Conservation (phyloP, 441 rosid genomes). For the Omphalea diandra region DNA sequence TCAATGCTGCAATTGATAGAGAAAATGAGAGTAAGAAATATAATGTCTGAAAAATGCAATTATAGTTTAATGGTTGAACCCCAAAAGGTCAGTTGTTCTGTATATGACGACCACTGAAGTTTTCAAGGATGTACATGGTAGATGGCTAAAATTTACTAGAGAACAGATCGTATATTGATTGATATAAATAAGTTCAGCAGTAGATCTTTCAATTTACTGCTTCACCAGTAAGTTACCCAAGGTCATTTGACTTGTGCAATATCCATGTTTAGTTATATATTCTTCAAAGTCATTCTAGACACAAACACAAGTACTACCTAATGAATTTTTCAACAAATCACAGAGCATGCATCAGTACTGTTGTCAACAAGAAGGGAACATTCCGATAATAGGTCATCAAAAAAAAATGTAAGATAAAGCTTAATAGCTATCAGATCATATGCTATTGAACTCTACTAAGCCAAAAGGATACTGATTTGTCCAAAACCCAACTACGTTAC, state of each 20-base stretch:
- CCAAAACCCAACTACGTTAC: background rate
- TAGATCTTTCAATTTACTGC: background rate
- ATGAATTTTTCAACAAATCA: background rate
- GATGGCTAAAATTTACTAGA: background rate
- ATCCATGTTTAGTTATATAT: background rate
- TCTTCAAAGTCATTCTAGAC: background rate
- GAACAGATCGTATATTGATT: conserved; percentile 7
- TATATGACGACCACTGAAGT: background rate
- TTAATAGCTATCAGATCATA: background rate
- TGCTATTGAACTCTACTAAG: background rate
- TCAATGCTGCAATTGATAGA: conserved; percentile 62
- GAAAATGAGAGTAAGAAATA: conserved; percentile 17
- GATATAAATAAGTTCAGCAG: background rate
- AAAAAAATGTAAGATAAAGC: conserved; percentile 5
- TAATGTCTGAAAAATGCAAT: background rate
- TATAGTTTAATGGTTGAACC: background rate
- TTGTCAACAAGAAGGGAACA: background rate
- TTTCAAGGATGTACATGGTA: background rate
- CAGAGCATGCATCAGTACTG: background rate
- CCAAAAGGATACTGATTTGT: background rate
- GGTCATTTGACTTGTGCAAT: background rate
- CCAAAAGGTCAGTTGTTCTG: background rate
- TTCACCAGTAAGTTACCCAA: background rate
- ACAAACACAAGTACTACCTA: background rate
- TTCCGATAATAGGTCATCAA: background rate